phyloP scores from a whole-genome alignment of 2,329 filamentous ascomycete species.

The Pseudogymnoascus sp. region DNA sequence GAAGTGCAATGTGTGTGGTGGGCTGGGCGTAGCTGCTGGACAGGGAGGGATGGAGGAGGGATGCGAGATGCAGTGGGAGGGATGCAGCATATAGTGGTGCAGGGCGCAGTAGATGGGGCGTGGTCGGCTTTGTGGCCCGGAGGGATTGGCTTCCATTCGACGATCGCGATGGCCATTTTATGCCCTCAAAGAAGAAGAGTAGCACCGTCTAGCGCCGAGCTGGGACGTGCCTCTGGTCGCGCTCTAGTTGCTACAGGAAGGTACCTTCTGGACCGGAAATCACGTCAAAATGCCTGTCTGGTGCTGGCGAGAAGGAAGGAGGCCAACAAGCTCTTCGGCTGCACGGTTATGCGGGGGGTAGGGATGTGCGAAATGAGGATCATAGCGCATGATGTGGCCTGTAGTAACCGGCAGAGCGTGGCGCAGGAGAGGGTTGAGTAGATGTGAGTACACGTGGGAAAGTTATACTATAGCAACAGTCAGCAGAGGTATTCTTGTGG shows the following conservation, averaged over 20 bases:
- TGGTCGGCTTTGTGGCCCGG: conserved; percentile 1
- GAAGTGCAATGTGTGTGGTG: neutral
- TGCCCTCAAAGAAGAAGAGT: neutral
- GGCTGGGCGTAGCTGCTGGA: neutral
- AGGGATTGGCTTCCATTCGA: neutral
- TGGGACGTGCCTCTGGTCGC: neutral
- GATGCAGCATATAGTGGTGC: neutral
- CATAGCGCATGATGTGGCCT: neutral
- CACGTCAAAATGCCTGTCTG: neutral
- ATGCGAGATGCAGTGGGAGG: neutral
- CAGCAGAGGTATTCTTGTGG: neutral
- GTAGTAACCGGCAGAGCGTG: neutral
- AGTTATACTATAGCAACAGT: neutral
- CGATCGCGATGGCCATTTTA: neutral
- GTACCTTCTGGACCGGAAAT: neutral
- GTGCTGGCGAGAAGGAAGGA: neutral
- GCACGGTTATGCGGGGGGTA: neutral
- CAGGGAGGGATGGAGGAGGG: neutral
- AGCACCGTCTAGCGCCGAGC: neutral
- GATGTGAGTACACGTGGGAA: neutral
- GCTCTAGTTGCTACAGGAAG: neutral
- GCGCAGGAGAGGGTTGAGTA: neutral
- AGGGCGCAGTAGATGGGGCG: neutral
- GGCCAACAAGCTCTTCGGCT: neutral
- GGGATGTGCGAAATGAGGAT: neutral